phyloP scores from a whole-genome alignment of 768 basidiomycete genomes.

The Naganishia randhawae region DNA sequence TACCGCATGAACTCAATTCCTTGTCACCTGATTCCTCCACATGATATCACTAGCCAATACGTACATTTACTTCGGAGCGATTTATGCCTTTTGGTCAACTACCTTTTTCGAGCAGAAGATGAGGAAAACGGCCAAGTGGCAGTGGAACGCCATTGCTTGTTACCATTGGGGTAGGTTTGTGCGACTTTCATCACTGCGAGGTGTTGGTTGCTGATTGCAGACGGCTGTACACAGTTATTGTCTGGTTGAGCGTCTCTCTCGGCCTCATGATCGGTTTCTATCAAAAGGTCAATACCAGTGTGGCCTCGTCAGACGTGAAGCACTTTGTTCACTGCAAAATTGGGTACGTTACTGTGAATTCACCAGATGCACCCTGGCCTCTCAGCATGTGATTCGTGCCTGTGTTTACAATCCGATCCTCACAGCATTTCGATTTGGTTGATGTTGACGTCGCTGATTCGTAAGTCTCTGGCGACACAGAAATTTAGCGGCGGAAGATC shows the following conservation, averaged over 20 bases:
- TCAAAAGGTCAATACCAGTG: neutral
- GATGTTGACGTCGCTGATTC: neutral
- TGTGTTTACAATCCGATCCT: neutral
- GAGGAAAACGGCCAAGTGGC: slow-evolving; percentile 4
- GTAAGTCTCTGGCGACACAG: neutral
- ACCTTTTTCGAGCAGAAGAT: slow-evolving; percentile 12
- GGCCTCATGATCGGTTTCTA: slow-evolving; percentile 8
- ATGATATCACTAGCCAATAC: neutral
- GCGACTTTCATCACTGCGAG: neutral
- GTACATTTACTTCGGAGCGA: slow-evolving; percentile 3
- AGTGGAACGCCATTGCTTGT: neutral
- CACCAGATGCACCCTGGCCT: neutral
- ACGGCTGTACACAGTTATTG: neutral
- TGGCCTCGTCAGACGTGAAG: neutral
- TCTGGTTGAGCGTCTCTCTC: slow-evolving; percentile 12
- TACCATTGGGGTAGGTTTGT: slow-evolving; percentile 2
- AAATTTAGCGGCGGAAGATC: too few species aligned
- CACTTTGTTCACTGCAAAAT: slow-evolving; percentile 5
- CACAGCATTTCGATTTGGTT: neutral
- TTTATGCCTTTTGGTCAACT: slow-evolving; percentile 8
- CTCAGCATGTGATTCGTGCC: too few species aligned
- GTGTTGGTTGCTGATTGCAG: neutral
- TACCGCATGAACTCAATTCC: neutral
- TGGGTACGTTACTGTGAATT: neutral
- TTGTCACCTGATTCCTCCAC: neutral